Conservation (phyloP, 2,329 filamentous ascomycete species). For the Clonostachys rhizophaga region DNA sequence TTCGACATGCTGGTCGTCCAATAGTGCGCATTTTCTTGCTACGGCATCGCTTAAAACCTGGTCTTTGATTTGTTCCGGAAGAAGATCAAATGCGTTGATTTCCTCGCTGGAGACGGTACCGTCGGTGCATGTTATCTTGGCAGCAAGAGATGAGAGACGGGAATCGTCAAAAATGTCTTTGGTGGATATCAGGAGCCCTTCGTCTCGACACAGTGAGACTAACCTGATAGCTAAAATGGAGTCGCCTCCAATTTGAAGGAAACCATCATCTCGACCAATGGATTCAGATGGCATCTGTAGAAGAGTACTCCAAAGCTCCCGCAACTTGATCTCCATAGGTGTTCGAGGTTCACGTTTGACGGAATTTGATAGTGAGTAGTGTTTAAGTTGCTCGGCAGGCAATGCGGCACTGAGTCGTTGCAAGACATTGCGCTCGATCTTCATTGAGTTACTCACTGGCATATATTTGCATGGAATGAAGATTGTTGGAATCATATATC, state of each 20-base stretch:
- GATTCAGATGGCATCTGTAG: constrained; percentile 9
- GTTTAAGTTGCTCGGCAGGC: not conserved
- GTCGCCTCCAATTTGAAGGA: constrained; percentile 26
- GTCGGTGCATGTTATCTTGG: too few species aligned
- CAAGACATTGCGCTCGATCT: not conserved
- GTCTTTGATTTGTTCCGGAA: too few species aligned
- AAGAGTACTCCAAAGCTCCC: constrained; percentile 18
- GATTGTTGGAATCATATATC: constrained; percentile 34
- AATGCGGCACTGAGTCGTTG: not conserved
- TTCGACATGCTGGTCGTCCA: constrained; percentile 2
- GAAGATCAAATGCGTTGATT: too few species aligned
- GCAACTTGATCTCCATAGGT: constrained; percentile 6
- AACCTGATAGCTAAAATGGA: constrained; percentile 38
- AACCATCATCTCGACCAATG: constrained; percentile 12
- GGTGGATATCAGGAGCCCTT: constrained; percentile 2
- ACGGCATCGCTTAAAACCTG: too few species aligned
- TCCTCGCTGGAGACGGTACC: too few species aligned
- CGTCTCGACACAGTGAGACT: constrained; percentile 14
- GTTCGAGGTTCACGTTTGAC: constrained; percentile 6
- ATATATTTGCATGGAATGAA: constrained; percentile 29
- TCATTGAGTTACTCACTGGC: constrained; percentile 14
- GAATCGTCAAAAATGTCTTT: constrained; percentile 44
- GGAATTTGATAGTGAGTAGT: not conserved
- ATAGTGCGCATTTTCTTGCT: too few species aligned
- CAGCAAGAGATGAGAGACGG: not conserved